Percentiles rank a stretch among this genome's conserved stretches.
Evolutionary conservation across 192 early-diverging fungal species (phyloP).

Genomic region (Backusella australiensis): DNA sequence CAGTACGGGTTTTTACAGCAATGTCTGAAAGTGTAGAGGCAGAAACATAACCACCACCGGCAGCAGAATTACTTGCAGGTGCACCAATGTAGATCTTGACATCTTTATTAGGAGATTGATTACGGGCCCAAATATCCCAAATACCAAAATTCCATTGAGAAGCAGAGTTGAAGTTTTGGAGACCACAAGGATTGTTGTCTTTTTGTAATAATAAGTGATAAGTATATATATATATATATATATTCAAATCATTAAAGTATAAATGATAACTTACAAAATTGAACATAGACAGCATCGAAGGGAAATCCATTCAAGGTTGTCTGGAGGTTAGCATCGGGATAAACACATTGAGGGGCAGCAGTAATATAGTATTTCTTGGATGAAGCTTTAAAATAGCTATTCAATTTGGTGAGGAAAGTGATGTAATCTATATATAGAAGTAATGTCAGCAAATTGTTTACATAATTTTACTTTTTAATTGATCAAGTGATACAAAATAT

Average conservation of each 20-base stretch:
- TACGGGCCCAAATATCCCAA: conserved; percentile 64
- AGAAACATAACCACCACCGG: conserved; percentile 52
- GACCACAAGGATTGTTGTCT: conserved; percentile 62
- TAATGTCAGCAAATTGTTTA: not conserved
- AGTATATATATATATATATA: not conserved
- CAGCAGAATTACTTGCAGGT: conserved; percentile 52
- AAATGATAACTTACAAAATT: conserved; percentile 49
- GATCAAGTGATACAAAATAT: not conserved
- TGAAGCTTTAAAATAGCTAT: conserved; percentile 40
- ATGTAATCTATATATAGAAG: conserved; percentile 41
- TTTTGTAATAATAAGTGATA: not conserved
- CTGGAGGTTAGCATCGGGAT: conserved; percentile 60
- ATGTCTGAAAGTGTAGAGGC: conserved; percentile 39
- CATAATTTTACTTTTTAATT: not conserved
- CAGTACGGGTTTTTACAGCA: conserved; percentile 32
- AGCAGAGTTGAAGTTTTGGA: conserved; percentile 25
- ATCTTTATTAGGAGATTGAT: conserved; percentile 53
- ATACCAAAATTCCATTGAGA: conserved; percentile 40
- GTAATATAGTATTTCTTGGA: conserved; percentile 56
- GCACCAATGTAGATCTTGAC: conserved; percentile 64
- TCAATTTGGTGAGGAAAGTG: conserved; percentile 49
- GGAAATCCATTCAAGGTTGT: conserved; percentile 48
- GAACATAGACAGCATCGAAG: conserved; percentile 62
- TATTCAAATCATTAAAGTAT: not conserved
- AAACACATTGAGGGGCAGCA: conserved; percentile 63